Percentiles rank a stretch among this genome's conserved stretches.
Conservation (phyloP, 2,329 filamentous ascomycete genomes). For the Neophaeococcomyces mojaviensis region DNA sequence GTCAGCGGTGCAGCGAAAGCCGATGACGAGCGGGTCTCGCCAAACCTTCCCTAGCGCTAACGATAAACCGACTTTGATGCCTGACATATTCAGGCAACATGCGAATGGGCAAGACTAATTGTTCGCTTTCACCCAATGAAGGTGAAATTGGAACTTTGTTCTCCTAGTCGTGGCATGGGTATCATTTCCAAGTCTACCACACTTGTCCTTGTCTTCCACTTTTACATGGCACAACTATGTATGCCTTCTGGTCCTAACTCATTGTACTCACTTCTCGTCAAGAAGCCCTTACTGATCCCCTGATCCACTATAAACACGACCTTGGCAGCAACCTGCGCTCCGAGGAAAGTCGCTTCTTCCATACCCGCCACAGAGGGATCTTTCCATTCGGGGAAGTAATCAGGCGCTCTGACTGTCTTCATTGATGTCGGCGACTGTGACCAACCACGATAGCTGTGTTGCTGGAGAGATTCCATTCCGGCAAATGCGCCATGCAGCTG, state of each 20-base stretch:
- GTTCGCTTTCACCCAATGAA: no score
- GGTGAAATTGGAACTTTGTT: neutral
- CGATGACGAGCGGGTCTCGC: no score
- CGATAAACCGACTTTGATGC: no score
- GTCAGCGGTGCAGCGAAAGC: no score
- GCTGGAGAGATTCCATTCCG: constrained; percentile 28
- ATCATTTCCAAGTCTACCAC: neutral
- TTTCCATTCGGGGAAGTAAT: constrained; percentile 87
- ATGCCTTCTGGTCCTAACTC: constrained; percentile 58
- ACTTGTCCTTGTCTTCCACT: neutral
- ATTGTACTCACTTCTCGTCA: constrained; percentile 62
- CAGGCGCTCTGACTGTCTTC: constrained; percentile 67
- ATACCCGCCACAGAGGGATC: constrained; percentile 53
- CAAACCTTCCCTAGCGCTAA: no score
- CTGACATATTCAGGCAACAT: no score
- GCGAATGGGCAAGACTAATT: no score
- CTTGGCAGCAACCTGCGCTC: constrained; percentile 77
- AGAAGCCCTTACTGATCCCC: constrained; percentile 59
- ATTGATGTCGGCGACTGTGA: constrained; percentile 76
- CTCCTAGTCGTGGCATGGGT: neutral
- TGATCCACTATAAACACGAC: constrained; percentile 64
- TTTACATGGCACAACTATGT: constrained; percentile 45
- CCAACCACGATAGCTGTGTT: constrained; percentile 54
- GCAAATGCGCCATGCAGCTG: constrained; percentile 19
- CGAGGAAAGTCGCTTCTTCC: constrained; percentile 81